Percentiles rank a stretch among this genome's conserved stretches.
phyloP scores from a whole-genome alignment of 345 rosid species.

The Heritiera littoralis region DNA sequence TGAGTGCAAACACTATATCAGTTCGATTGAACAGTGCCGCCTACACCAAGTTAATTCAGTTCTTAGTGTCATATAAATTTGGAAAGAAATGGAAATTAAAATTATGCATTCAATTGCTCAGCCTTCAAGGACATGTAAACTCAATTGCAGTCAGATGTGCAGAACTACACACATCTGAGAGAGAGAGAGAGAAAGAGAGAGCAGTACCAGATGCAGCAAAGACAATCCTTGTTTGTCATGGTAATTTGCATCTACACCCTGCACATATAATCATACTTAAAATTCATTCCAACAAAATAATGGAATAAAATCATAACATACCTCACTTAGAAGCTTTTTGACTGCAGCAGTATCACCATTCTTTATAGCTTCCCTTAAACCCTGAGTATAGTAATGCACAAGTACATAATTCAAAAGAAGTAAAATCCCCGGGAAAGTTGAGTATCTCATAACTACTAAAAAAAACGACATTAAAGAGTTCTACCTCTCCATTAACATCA shows the following conservation, averaged over 20 bases:
- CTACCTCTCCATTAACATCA: constrained; percentile 89
- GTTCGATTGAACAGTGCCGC: constrained; percentile 82
- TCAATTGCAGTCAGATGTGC: not conserved
- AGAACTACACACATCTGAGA: not conserved
- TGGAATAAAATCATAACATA: constrained; percentile 31
- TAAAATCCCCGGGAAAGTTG: constrained; percentile 12
- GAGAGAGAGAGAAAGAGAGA: constrained; percentile 12
- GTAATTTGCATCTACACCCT: constrained; percentile 94
- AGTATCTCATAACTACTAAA: not conserved
- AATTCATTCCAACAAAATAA: not conserved
- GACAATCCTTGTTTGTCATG: constrained; percentile 88
- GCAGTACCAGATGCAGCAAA: constrained; percentile 77
- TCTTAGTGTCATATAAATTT: constrained; percentile 19
- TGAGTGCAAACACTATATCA: constrained; percentile 69
- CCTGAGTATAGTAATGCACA: constrained; percentile 44
- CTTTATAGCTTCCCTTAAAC: constrained; percentile 94
- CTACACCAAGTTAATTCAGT: constrained; percentile 40
- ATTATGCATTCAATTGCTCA: not conserved
- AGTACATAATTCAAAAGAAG: not conserved
- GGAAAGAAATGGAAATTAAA: not conserved
- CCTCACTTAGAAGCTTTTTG: constrained; percentile 80
- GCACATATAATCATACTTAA: constrained; percentile 31
- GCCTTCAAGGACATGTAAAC: not conserved
- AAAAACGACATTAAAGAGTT: not conserved
- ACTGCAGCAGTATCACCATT: constrained; percentile 78